Evolutionary conservation across 306 rosid species (phyloP).

Genomic region (Prunus persica): Prunus_persica_NCBIv2 NC_034009.1:39269001-39269500

Average conservation of each 20-base stretch:
- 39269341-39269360: constrained; percentile 45
- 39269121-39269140: constrained; percentile 45
- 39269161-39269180: constrained; percentile 45
- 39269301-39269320: constrained; percentile 55
- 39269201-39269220: constrained; percentile 46
- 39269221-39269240: constrained; percentile 47
- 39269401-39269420: constrained; percentile 56
- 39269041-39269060: constrained; percentile 56
- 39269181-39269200: constrained; percentile 39
- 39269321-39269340: constrained; percentile 31
- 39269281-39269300: constrained; percentile 47
- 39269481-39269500: constrained; percentile 63
- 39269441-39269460: constrained; percentile 61
- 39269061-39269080: constrained; percentile 57
- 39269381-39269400: constrained; percentile 72
- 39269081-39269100: constrained; percentile 39
- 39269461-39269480: constrained; percentile 52
- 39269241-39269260: constrained; percentile 48
- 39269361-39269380: constrained; percentile 49
- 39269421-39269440: constrained; percentile 50
- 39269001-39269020: constrained; percentile 53
- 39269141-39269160: constrained; percentile 49
- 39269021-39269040: constrained; percentile 59
- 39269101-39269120: constrained; percentile 32
- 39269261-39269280: constrained; percentile 65